Conservation (phyloP, 345 rosid genomes). For the Eucalyptus pauciflora region DNA sequence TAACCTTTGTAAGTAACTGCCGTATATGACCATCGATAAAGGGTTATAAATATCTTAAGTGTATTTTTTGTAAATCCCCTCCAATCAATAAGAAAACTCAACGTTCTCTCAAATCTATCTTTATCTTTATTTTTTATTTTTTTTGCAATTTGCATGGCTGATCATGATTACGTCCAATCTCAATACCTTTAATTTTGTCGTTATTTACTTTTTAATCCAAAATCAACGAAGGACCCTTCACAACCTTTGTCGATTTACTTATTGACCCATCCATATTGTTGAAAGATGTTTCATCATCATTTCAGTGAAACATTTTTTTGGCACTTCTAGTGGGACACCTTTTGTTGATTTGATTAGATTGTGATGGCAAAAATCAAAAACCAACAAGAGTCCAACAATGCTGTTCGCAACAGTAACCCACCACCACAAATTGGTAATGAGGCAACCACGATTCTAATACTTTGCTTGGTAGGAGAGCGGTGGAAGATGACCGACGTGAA, state of each 20-base stretch:
- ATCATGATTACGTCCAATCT: not conserved
- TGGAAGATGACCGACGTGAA: not conserved
- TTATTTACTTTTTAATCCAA: not conserved
- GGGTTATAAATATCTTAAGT: not conserved
- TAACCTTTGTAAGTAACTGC: not conserved
- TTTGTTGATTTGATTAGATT: not conserved
- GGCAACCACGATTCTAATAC: too few relatives aligned
- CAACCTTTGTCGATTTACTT: not conserved
- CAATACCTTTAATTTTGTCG: not conserved
- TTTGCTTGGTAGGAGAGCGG: not conserved
- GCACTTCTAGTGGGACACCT: rapidly evolving
- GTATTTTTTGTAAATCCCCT: too few relatives aligned
- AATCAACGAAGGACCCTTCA: not conserved
- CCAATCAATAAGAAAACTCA: not conserved
- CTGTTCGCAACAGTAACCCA: rapidly evolving
- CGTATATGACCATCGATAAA: too few relatives aligned
- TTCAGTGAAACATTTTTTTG: not conserved
- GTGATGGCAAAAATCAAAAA: not conserved
- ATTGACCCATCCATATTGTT: not conserved
- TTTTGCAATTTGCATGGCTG: not conserved
- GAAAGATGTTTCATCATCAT: too few relatives aligned
- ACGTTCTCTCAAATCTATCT: too few relatives aligned
- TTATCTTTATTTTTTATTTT: too few relatives aligned
- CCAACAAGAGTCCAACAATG: not conserved
- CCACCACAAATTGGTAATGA: not conserved